Conservation (phyloP, 2,329 filamentous ascomycete genomes). For the Paraphaeosphaeria sporulosa region DNA sequence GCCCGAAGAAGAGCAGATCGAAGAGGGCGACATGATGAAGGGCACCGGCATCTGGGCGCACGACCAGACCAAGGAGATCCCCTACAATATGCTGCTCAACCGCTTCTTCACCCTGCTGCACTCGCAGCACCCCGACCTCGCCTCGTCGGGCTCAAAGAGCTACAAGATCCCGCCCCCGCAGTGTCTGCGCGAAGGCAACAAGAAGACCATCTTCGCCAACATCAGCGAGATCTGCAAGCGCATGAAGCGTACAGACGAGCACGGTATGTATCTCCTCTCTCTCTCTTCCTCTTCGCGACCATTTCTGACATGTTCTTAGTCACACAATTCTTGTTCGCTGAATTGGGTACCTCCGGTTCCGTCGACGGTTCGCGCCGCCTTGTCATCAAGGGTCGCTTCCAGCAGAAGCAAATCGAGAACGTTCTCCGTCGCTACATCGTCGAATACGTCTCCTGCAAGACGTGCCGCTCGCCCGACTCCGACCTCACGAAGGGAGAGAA, state of each 20-base stretch:
- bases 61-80: conserved; percentile 77
- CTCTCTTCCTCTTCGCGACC: no score
- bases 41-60: conserved; percentile 93
- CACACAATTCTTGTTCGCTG: conserved; percentile 95
- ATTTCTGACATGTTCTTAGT: conserved; percentile 55
- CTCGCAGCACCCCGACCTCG: conserved; percentile 95
- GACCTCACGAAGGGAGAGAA: conserved; percentile 96
- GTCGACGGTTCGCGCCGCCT: conserved; percentile 91
- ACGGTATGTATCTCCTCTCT: conserved; percentile 51
- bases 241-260: conserved; percentile 98
- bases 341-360: conserved; percentile 95
- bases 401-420: conserved; percentile 99
- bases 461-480: conserved; percentile 65
- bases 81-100: conserved; percentile 83
- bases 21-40: conserved; percentile 78
- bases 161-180: conserved; percentile 99
- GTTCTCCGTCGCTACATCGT: conserved; percentile 95
- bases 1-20: conserved; percentile 60
- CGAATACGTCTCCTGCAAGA: conserved; percentile 99
- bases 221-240: conserved; percentile 98
- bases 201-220: conserved; percentile 97
- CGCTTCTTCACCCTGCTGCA: conserved; percentile 96
- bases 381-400: conserved; percentile 99
- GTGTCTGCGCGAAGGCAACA: conserved; percentile 99
- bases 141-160: conserved; percentile 85